Base-by-base conservation (phyloP, 2,329 filamentous ascomycete species). In the Apiospora phragmitis region DNA sequence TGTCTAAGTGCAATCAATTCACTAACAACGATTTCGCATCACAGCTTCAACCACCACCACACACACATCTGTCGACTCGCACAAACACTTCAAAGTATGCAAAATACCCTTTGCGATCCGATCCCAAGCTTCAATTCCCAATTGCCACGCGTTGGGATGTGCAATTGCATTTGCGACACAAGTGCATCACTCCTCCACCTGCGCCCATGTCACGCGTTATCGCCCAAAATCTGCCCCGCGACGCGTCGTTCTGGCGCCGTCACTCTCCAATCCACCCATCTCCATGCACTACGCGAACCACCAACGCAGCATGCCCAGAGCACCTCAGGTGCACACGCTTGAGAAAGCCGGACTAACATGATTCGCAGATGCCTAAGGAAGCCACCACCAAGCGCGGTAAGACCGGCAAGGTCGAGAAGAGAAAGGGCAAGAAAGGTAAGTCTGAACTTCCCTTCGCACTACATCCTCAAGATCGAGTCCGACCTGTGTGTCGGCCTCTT, bases 381-480 rank as follows among this genome's bases (percentile, higher is more conserved):
- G 65, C 65, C 14, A 62, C 55, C 68, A 81, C 84, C 73, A 90
- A 89, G 84, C 85, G 85, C 75, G 86, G 84, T 76, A 80, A 80
- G 77, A 74, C 79, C 76, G 83, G 81, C 72, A 88, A 88, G 86
- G 84, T 83, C 71, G 84, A 85, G 80, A 88, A 87, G 85, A 84
- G 84, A 80, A 85, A 87, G 73, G 77, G 75, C 79, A 90, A 90
- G 87, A 90, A 90, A 87, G 87, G 87, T 89, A 81, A 77, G 86
- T 81, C n/a, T 5, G 16, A 38, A 14, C 21, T n/a, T 14, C 16
- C 16, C 66, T n/a, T 42, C 38, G 21, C 21, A 38, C 55, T 38
- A 49, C 47, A 49, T 24, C 12, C 45, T 6, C 47, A n/a, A 12
- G n/a, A 24, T 49, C 8, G 18, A 21, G 18, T 4, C 7, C 38